phyloP scores from a whole-genome alignment of 2,329 filamentous ascomycete genomes.

The Nannizziopsis barbatae region DNA sequence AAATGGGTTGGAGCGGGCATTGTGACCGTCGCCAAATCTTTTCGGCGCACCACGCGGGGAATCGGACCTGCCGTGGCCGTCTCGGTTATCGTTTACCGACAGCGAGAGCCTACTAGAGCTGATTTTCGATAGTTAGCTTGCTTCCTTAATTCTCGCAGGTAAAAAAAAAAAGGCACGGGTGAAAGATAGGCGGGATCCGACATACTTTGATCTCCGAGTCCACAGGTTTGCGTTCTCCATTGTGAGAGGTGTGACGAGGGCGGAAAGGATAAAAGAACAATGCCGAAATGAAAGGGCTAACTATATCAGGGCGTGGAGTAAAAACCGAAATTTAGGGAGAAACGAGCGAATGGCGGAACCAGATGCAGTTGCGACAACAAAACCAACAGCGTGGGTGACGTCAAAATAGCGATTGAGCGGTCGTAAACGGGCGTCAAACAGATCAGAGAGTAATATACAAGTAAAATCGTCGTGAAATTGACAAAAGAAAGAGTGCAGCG shows the following conservation, averaged over 20 bases:
- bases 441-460: not conserved
- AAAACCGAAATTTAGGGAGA: not conserved
- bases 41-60: slow-evolving; percentile 56
- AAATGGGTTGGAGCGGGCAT: slow-evolving; percentile 66
- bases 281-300: not conserved
- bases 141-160: no score
- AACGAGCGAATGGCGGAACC: not conserved
- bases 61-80: slow-evolving; percentile 43
- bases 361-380: no score
- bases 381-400: not conserved
- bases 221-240: slow-evolving; percentile 43
- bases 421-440: slow-evolving; percentile 3
- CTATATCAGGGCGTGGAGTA: not conserved
- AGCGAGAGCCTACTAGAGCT: slow-evolving; percentile 56
- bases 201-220: slow-evolving; percentile 31
- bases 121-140: not conserved
- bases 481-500: not conserved
- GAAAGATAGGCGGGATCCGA: not conserved
- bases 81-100: slow-evolving; percentile 46
- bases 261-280: not conserved
- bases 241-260: slow-evolving; percentile 15
- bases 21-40: slow-evolving; percentile 59
- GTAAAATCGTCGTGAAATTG: not conserved
- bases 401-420: not conserved
- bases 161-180: not conserved